Evolutionary conservation across 176 grass and related monocot genomes (phyloP).

Genomic region (Metroxylon sagu): DNA sequence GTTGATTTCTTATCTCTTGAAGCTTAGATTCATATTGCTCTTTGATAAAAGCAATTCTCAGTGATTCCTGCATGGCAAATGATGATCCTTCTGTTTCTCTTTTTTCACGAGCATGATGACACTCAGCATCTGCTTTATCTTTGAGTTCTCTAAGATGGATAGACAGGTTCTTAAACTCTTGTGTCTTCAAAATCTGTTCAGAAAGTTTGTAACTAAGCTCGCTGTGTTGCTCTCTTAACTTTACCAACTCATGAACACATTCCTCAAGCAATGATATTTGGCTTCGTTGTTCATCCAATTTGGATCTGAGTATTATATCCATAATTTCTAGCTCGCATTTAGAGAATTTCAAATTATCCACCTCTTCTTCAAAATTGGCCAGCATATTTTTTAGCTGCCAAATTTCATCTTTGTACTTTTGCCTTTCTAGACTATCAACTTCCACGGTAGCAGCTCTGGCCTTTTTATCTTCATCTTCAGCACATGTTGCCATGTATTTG

Average conservation of each 20-base stretch:
- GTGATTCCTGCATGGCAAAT: slow-evolving; percentile 68
- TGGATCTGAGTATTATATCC: slow-evolving; percentile 66
- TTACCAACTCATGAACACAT: slow-evolving; percentile 38
- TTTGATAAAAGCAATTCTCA: slow-evolving; percentile 97
- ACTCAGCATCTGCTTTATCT: slow-evolving; percentile 67
- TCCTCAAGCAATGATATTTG: slow-evolving; percentile 44
- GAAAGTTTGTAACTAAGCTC: slow-evolving; percentile 67
- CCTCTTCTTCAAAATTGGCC: slow-evolving; percentile 42
- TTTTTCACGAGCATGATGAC: slow-evolving; percentile 30
- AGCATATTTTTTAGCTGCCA: slow-evolving; percentile 39
- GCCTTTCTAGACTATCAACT: slow-evolving; percentile 15
- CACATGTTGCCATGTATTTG: slow-evolving; percentile 17
- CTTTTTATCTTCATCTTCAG: slow-evolving; percentile 26
- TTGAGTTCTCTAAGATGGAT: slow-evolving; percentile 81
- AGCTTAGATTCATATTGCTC: slow-evolving; percentile 96
- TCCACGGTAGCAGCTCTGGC: slow-evolving; percentile 28
- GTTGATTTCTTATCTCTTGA: slow-evolving; percentile 84
- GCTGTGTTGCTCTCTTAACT: slow-evolving; percentile 62
- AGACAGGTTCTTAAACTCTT: slow-evolving; percentile 86
- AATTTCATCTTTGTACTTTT: slow-evolving; percentile 57
- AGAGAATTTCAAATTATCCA: slow-evolving; percentile 44
- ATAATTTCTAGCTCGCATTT: slow-evolving; percentile 65
- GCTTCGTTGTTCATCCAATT: slow-evolving; percentile 61
- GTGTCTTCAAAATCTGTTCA: slow-evolving; percentile 78
- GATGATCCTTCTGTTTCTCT: slow-evolving; percentile 67